Evolutionary conservation across 495 filamentous ascomycete genomes (phyloP).

Genomic region (Neurospora sublineolata): DNA sequence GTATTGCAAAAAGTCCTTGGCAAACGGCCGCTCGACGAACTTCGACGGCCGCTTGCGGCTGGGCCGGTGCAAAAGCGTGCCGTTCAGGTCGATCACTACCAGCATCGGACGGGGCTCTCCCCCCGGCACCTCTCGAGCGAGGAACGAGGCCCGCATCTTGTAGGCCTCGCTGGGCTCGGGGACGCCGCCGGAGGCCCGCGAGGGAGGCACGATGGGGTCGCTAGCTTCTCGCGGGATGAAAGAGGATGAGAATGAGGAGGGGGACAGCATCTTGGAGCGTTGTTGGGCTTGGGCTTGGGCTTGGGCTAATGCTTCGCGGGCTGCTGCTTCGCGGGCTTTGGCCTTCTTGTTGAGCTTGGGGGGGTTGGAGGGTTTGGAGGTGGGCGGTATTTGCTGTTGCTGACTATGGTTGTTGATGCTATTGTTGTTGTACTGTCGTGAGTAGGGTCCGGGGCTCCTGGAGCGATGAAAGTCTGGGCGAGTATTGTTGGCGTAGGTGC

Average conservation of each 20-base stretch:
- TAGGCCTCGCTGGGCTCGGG: slow-evolving; percentile 35
- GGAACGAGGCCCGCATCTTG: slow-evolving; percentile 17
- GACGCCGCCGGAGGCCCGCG: slow-evolving; percentile 35
- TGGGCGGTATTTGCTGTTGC: neutral
- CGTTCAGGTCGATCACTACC: slow-evolving; percentile 85
- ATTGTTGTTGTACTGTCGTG: neutral
- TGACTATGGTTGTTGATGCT: neutral
- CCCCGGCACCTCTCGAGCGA: slow-evolving; percentile 8
- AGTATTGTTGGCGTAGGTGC: neutral
- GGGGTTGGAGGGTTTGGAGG: neutral
- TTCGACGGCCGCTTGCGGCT: slow-evolving; percentile 29
- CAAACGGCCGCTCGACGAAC: slow-evolving; percentile 51
- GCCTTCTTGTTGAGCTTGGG: neutral
- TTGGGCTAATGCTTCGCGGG: neutral
- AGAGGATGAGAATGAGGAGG: neutral
- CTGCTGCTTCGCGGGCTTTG: neutral
- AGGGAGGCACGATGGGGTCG: slow-evolving; percentile 23
- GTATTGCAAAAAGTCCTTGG: slow-evolving; percentile 54
- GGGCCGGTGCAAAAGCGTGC: slow-evolving; percentile 69
- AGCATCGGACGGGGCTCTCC: slow-evolving; percentile 41
- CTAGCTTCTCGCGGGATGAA: neutral
- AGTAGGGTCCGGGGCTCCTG: neutral
- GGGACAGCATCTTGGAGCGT: neutral
- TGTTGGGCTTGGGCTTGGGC: neutral
- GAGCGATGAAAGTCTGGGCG: neutral